Conservation (phyloP, 805 yeast genomes). For the Saturnispora serradocipensis region DNA sequence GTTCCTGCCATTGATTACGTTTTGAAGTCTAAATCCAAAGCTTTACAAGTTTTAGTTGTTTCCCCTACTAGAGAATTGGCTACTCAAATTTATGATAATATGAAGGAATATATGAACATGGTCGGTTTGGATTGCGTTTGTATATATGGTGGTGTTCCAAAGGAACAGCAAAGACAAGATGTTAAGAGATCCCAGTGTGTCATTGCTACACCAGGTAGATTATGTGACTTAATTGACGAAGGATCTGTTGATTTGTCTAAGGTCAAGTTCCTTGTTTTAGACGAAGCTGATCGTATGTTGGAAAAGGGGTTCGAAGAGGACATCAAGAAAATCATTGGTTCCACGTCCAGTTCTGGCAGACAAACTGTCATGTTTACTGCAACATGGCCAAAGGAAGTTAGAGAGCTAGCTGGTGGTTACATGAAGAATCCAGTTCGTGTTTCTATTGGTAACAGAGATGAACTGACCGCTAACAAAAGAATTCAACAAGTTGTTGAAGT, state of each 20-base stretch:
- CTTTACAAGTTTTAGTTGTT: slow-evolving; percentile 69
- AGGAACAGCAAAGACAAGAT: slow-evolving; percentile 76
- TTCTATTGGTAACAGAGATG: slow-evolving; percentile 90
- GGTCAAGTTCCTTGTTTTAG: slow-evolving; percentile 76
- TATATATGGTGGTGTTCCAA: slow-evolving; percentile 95
- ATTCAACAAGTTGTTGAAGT: slow-evolving; percentile 93
- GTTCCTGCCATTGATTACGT: slow-evolving; percentile 88
- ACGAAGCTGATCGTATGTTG: slow-evolving; percentile 98
- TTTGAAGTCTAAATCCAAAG: slow-evolving; percentile 34
- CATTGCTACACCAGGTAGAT: slow-evolving; percentile 97
- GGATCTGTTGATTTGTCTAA: slow-evolving; percentile 63
- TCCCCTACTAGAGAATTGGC: slow-evolving; percentile 98
- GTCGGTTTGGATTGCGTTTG: slow-evolving; percentile 67
- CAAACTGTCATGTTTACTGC: slow-evolving; percentile 99
- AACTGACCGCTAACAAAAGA: slow-evolving; percentile 87
- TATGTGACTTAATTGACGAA: slow-evolving; percentile 82
- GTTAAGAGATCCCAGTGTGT: slow-evolving; percentile 65
- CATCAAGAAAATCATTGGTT: slow-evolving; percentile 66
- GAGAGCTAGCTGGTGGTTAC: slow-evolving; percentile 79
- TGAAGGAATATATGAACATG: slow-evolving; percentile 53
- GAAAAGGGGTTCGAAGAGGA: slow-evolving; percentile 98
- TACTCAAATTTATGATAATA: slow-evolving; percentile 81
- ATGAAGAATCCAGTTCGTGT: slow-evolving; percentile 84
- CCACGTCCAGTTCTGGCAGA: slow-evolving; percentile 46
- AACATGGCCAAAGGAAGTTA: slow-evolving; percentile 99